Conservation (phyloP, 2,329 filamentous ascomycete species). For the Paramyrothecium sp. region DNA sequence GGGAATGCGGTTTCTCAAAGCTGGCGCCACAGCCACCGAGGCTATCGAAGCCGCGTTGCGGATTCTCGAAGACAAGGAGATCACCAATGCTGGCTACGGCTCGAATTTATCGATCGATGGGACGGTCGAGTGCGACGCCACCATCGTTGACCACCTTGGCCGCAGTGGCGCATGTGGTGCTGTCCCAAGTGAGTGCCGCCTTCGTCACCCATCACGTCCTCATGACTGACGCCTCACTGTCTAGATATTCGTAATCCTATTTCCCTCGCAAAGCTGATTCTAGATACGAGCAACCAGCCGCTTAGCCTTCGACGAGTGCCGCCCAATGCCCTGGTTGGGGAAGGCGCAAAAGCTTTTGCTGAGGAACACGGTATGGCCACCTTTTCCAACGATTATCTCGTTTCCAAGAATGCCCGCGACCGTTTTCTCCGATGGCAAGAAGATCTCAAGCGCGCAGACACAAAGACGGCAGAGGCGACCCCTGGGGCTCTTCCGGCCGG, state of each 20-base stretch:
- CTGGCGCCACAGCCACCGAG: slow-evolving; percentile 78
- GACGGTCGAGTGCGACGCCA: slow-evolving; percentile 90
- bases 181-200: slow-evolving; percentile 68
- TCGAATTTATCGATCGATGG: slow-evolving; percentile 93
- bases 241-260: slow-evolving; percentile 92
- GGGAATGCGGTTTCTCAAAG: slow-evolving; percentile 77
- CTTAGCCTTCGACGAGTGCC: slow-evolving; percentile 87
- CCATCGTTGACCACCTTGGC: slow-evolving; percentile 85
- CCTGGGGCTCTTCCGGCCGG: slow-evolving; percentile 10
- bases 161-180: slow-evolving; percentile 92
- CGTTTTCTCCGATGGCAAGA: slow-evolving; percentile 77
- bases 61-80: slow-evolving; percentile 86
- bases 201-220: background rate
- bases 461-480: slow-evolving; percentile 31
- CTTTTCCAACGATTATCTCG: slow-evolving; percentile 70
- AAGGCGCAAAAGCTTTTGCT: slow-evolving; percentile 86
- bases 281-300: slow-evolving; percentile 72
- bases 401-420: slow-evolving; percentile 77
- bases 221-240: slow-evolving; percentile 1
- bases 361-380: slow-evolving; percentile 72
- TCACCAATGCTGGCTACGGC: slow-evolving; percentile 94
- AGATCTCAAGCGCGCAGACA: slow-evolving; percentile 66
- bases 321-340: slow-evolving; percentile 84
- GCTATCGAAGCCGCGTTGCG: slow-evolving; percentile 88
- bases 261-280: slow-evolving; percentile 76